A percentile compares a stretch with the other conserved stretches of the same genome.
phyloP scores from a whole-genome alignment of 176 grass and related monocot species.

The Microstegium vimineum region DNA sequence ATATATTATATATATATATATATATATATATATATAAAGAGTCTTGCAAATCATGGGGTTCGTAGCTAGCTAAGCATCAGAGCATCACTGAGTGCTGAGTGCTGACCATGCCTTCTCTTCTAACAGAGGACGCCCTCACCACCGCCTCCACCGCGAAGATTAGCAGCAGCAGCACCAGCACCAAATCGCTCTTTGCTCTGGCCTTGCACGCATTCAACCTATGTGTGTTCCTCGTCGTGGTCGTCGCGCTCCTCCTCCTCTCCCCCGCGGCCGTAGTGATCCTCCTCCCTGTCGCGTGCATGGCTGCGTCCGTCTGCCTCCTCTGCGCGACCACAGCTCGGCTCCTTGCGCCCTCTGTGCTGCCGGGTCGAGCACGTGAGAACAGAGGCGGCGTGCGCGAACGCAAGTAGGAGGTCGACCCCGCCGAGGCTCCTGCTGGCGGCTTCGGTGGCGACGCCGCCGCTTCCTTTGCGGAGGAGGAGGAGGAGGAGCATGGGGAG shows the following conservation, averaged over 20 bases:
- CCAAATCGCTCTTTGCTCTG: neutral
- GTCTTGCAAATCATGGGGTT: neutral
- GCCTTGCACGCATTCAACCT: neutral
- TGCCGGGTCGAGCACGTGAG: neutral
- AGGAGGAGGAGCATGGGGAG: conserved; percentile 12
- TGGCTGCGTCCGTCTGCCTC: neutral
- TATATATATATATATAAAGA: neutral
- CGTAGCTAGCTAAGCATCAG: neutral
- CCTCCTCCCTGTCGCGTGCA: conserved; percentile 11
- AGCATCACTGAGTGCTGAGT: neutral
- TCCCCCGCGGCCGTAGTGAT: too few species aligned
- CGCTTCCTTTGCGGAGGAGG: conserved; percentile 14
- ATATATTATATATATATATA: too few species aligned
- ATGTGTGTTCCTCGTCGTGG: neutral
- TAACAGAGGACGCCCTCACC: neutral
- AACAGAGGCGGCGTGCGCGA: neutral
- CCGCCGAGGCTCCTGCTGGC: neutral
- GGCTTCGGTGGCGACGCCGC: neutral
- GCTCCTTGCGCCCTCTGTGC: neutral
- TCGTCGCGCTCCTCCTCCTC: neutral
- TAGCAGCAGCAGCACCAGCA: neutral
- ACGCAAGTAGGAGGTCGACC: neutral
- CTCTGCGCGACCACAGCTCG: neutral
- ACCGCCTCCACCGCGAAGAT: neutral
- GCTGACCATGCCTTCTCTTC: neutral